Evolutionary conservation across 345 rosid genomes (phyloP).

Genomic region (Rhizophora mangle): DNA sequence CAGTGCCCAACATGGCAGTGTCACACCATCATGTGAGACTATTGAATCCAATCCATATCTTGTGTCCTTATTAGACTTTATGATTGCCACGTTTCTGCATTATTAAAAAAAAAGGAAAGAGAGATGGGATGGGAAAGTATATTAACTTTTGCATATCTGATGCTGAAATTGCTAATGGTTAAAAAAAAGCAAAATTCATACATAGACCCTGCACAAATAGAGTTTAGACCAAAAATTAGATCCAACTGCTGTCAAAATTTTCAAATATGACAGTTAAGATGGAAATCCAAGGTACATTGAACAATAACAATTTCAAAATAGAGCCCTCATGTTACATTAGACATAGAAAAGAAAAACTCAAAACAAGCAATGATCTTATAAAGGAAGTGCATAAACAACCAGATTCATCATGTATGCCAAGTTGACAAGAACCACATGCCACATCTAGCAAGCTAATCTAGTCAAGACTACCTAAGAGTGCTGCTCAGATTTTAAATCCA

Average conservation of each 20-base stretch:
- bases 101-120: neutral
- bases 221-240: too few species aligned
- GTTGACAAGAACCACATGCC: neutral
- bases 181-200: too few species aligned
- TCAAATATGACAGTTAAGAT: too few species aligned
- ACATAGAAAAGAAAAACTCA: neutral
- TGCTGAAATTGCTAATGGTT: too few species aligned
- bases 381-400: neutral
- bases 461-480: neutral
- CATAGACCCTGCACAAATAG: too few species aligned
- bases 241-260: too few species aligned
- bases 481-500: neutral
- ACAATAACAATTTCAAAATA: too few species aligned
- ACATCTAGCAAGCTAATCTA: neutral
- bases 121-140: neutral
- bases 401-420: neutral
- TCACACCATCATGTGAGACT: constrained; percentile 79
- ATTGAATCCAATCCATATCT: constrained; percentile 71
- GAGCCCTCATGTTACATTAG: too few species aligned
- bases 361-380: neutral
- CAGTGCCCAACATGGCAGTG: constrained; percentile 69
- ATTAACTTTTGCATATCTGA: too few species aligned
- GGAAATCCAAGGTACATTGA: too few species aligned
- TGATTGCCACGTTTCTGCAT: constrained; percentile 64
- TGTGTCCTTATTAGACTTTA: constrained; percentile 75